A percentile compares a stretch with the other conserved stretches of the same genome.
These are phyloP conservation scores for Vararia minispora DNA, from an alignment of 768 basidiomycete genomes.

Conservation along the genomic window DNA sequence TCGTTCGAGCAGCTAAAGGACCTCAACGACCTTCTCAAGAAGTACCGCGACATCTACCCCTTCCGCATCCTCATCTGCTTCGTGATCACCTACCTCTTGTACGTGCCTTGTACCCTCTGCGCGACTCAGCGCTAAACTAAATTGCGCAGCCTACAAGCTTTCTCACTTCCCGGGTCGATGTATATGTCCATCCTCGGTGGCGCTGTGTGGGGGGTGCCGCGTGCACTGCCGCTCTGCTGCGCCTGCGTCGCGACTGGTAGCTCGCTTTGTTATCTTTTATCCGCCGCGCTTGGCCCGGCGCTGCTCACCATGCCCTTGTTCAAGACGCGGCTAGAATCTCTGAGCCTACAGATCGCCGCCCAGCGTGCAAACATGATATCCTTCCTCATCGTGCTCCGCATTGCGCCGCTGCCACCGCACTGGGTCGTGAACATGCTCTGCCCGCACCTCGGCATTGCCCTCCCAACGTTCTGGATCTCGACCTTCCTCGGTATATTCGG, in stretches of 20 bases:
- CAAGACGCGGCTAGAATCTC: slow-evolving; percentile 71
- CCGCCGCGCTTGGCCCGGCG: slow-evolving; percentile 86
- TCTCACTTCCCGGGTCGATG: slow-evolving; percentile 95
- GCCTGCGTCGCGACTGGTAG: slow-evolving; percentile 88
- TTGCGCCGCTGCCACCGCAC: slow-evolving; percentile 90
- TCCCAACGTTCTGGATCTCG: slow-evolving; percentile 80
- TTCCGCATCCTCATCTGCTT: slow-evolving; percentile 80
- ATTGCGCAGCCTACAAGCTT: slow-evolving; percentile 75
- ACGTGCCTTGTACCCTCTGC: slow-evolving; percentile 24
- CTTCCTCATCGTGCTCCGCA: slow-evolving; percentile 89
- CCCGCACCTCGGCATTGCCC: slow-evolving; percentile 82
- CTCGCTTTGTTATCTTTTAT: slow-evolving; percentile 85
- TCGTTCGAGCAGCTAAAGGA: slow-evolving; percentile 81
- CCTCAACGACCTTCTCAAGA: slow-evolving; percentile 78
- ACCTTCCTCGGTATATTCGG: slow-evolving; percentile 89
- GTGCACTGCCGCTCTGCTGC: slow-evolving; percentile 84
- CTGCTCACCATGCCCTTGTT: slow-evolving; percentile 80
- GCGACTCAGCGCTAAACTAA: slow-evolving; percentile 2
- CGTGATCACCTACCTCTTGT: slow-evolving; percentile 89
- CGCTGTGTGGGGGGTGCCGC: slow-evolving; percentile 85
- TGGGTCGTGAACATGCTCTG: slow-evolving; percentile 93
- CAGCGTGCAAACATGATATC: slow-evolving; percentile 82
- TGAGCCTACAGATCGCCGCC: slow-evolving; percentile 65
- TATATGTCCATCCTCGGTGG: slow-evolving; percentile 95
- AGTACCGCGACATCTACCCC: slow-evolving; percentile 85